These are phyloP conservation scores for Camellia sinensis DNA, from an alignment of 148 eudicot genomes.

Conservation along the genomic window DNA sequence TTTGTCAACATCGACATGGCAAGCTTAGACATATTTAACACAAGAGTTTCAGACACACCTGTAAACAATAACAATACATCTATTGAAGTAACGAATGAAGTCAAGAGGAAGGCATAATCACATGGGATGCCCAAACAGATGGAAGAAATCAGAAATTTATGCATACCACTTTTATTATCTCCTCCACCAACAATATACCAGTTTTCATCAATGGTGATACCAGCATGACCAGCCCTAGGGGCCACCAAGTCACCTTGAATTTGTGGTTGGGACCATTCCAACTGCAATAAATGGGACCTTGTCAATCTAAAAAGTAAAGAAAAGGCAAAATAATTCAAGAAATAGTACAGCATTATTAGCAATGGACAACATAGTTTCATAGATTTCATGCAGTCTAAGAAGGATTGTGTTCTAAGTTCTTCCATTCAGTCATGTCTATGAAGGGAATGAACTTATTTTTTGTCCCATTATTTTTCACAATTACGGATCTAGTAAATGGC, in stretches of 20 bases:
- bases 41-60: slow-evolving; percentile 82
- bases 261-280: slow-evolving; percentile 98
- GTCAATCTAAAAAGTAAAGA: neutral
- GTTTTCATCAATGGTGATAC: slow-evolving; percentile 62
- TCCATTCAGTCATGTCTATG: neutral
- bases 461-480: neutral
- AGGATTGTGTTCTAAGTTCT: neutral
- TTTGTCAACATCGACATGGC: slow-evolving; percentile 57
- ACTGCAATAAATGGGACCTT: slow-evolving; percentile 40
- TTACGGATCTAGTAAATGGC: neutral
- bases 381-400: neutral
- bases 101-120: slow-evolving; percentile 1
- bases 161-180: slow-evolving; percentile 80
- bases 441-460: neutral
- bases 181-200: slow-evolving; percentile 97
- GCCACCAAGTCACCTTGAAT: slow-evolving; percentile 65
- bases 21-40: slow-evolving; percentile 77
- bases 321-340: neutral
- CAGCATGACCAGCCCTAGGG: slow-evolving; percentile 93
- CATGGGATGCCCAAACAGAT: neutral
- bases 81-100: neutral
- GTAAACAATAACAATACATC: slow-evolving; percentile 20
- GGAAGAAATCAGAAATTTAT: neutral
- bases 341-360: neutral
- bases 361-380: neutral